Base-by-base conservation (phyloP, 305 asterid species). In the Salvia sclarea region DNA sequence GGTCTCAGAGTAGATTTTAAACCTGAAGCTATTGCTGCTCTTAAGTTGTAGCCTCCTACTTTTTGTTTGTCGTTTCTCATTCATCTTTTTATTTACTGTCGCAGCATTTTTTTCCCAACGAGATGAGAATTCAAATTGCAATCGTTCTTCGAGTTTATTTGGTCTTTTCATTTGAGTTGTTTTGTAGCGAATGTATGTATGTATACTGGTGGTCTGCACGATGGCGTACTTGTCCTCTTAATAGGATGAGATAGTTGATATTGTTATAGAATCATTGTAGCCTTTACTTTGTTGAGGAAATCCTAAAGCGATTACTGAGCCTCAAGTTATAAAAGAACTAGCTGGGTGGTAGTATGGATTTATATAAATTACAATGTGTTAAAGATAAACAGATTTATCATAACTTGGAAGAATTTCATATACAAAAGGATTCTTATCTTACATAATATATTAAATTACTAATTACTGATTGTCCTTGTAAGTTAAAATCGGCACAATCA, bases 11-110 rank as follows among this genome's bases (percentile, higher is more conserved):
- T 89, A 22, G 97, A 92, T 77, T 92, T 92, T 70, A 88, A 83
- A 76, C 88, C 96, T 28, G 96, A 92, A 80, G 97, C 96, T 37
- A 90, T 90, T 61, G 84, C 86, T 69, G 96, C 98, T 70, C 90
- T 88, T 52, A 89, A 82, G 72, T 76, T 92, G 84, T 92, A 88
- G 79, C 13, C 61, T 75, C 25, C 21, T 1, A 16, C 9, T 43
- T 40, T 8, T 55, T 21, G 49, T 24, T 30, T 2, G 22, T 49
- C 47, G 3, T 52, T 40, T 55, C 11, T 50, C 16, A 20, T 11
- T 57, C 16, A 16, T n/a, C 38, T 18, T 70, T 71, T 31, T 8
- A 37, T 49, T 30, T 55, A 17, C 17, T 11, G 20, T 10, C 16
- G 0, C 60, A 49, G 25, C 50, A 63, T 71, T 57, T 62, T 50